Evolutionary conservation across 345 rosid genomes (phyloP), one percentile per base, ranked within the genome.

Genomic region (Bruguiera sexangula): DNA sequence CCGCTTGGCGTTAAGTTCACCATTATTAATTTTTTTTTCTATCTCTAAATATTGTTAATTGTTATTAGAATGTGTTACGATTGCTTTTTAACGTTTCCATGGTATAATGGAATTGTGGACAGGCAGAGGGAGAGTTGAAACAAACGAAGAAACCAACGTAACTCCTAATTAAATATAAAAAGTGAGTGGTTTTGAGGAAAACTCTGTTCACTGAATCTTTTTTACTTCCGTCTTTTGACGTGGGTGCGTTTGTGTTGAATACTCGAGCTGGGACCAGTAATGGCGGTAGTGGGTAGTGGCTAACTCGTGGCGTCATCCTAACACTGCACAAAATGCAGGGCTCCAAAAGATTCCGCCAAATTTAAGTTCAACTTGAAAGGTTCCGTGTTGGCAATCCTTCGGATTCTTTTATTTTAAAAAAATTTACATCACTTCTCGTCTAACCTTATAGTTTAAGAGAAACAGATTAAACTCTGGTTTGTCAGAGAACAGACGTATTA

Each of bases 1-100:
- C 98, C 67, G 93, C 99, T 75, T 92, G 98, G 99, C 94, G 92
- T 82, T 95, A 86, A 83, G 73, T 66, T 78, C 77, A 82, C 82
- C 30, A 21, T 61, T 56, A 53, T 26, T 6, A 57, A 30, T 65
- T 10, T 71, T 48, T 30, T 19, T 68, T 19, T 66, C 69, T 46
- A 67, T 69, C 67, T 75, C 65, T 75, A 75, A 75, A 68, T 70
- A 72, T 85, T 73, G 73, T 77, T 73, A 52, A 21, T 21, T 24
- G 60, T 56, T 3, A 32, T 5, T 31, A 20, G 18, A 2, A 32
- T 53, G 31, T 66, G 20, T 6, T 55, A 22, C 22, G 10, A 21
- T 5, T 36, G 53, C 54, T 76, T 74, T 65, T 78, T 76, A 74
- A 66, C 70, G 75, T 81, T 82, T 81, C 69, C 82, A 61, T n/a